These are phyloP conservation scores for Wickerhamiella alocasiicola DNA, from an alignment of 805 yeast genomes.

Conservation along the genomic window DNA sequence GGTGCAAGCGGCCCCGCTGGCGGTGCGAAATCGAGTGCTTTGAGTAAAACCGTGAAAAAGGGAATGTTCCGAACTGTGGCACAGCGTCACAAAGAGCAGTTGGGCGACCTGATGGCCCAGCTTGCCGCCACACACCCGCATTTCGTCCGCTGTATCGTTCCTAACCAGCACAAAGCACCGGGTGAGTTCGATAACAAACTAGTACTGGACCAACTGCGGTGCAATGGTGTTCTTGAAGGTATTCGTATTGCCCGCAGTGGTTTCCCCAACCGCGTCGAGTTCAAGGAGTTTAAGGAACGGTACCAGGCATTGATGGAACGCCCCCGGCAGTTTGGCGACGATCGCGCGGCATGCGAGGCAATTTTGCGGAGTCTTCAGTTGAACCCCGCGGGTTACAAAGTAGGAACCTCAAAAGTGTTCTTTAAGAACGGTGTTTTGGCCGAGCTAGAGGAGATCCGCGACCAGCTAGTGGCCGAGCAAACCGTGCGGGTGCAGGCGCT, in stretches of 20 bases:
- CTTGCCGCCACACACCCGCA: constrained; percentile 80
- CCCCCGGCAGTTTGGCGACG: constrained; percentile 29
- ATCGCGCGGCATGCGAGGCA: constrained; percentile 56
- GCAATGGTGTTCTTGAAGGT: constrained; percentile 97
- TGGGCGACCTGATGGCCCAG: constrained; percentile 56
- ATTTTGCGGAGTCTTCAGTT: constrained; percentile 52
- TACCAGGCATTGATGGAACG: constrained; percentile 50
- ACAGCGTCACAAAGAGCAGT: constrained; percentile 77
- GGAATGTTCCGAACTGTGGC: constrained; percentile 67
- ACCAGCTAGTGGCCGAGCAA: constrained; percentile 42
- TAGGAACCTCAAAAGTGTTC: constrained; percentile 62
- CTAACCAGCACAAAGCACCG: constrained; percentile 66
- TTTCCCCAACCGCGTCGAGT: constrained; percentile 82
- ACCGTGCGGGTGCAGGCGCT: constrained; percentile 52
- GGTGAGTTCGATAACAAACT: constrained; percentile 58
- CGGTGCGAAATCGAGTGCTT: constrained; percentile 21
- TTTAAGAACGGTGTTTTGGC: constrained; percentile 71
- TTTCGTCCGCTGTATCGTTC: constrained; percentile 90
- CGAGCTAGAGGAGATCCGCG: constrained; percentile 65
- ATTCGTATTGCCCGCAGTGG: constrained; percentile 95
- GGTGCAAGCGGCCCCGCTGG: constrained; percentile 15
- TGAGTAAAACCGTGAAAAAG: constrained; percentile 20
- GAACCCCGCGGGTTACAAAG: constrained; percentile 45
- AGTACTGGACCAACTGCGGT: constrained; percentile 79
- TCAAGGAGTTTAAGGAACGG: constrained; percentile 63